A percentile compares a stretch with the other conserved stretches of the same genome.
These are phyloP conservation scores for Quercus mongolica DNA, from an alignment of 306 rosid genomes.

Conservation along the genomic window DNA sequence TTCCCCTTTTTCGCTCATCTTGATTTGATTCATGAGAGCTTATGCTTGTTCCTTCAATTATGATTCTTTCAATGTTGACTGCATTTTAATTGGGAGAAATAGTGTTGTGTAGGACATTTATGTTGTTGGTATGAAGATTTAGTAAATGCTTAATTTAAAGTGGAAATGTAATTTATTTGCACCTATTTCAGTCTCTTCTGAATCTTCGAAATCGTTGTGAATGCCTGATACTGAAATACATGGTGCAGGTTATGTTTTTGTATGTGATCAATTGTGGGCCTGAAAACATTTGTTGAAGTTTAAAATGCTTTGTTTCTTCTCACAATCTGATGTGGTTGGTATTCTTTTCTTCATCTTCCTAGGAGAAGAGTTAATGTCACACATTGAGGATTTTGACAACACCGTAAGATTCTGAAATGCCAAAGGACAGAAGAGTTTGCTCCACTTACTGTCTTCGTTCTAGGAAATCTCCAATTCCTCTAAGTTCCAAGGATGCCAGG, in stretches of 20 bases:
- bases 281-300: not conserved
- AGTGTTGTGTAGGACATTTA: not conserved
- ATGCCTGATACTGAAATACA: not conserved
- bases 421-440: slow-evolving; percentile 18
- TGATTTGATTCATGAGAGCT: not conserved
- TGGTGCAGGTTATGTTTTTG: not conserved
- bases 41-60: not conserved
- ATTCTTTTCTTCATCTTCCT: not conserved
- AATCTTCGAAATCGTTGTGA: not conserved
- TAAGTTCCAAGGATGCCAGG: not conserved
- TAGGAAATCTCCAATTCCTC: not conserved
- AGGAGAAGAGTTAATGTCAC: not conserved
- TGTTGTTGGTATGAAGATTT: not conserved
- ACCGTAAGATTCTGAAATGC: not conserved
- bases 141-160: not conserved
- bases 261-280: not conserved
- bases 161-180: not conserved
- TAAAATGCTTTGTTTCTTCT: not conserved
- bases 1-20: not conserved
- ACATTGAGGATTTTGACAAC: not conserved
- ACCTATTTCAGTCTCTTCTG: not conserved
- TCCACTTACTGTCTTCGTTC: not conserved
- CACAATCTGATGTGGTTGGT: not conserved
- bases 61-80: not conserved
- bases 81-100: not conserved